Base-by-base conservation (phyloP, 768 basidiomycete species). In the Cyathus striatus region DNA sequence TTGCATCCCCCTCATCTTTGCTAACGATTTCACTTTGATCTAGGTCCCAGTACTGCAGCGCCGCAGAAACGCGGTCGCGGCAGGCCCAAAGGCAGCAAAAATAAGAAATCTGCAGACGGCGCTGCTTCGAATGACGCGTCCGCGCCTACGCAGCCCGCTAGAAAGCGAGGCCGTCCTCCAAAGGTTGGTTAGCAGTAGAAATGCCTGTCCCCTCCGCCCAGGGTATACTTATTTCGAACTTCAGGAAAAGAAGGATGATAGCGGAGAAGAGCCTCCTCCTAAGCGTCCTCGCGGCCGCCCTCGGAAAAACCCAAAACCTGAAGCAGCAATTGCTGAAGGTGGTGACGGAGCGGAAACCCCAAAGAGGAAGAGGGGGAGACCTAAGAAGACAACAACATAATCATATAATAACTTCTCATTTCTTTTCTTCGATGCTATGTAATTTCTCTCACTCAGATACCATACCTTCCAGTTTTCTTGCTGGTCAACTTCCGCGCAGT, bases 1-100 rank as follows among this genome's bases (percentile, higher is more conserved):
- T n/a, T n/a, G n/a, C n/a, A n/a, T n/a, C n/a, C n/a, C n/a, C n/a
- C 38, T 26, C 42, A 45, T 51, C 45, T 52, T 61, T 43, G 59
- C 55, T 38, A 43, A 38, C 27, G 46, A 54, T 43, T 40, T 54
- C 49, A 45, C 45, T 56, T 12, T 37, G 35, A 66, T 70, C 51
- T 67, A 57, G 61, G 67, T 48, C 57, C 71, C 45, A 63, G 69
- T 44, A 59, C 68, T 46, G 53, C 64, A 17, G 59, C 64, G 35
- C 71, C 77, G 35, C 71, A 77, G 48, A 93, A 90, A 70, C 82
- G 91, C 55, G 81, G 87, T 56, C 78, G 92, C 37, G 92, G 92
- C 42, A 81, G 92, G 51, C 92, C 92, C 47, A 90, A 84, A 62
- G 91, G 91, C 54, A 89, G 86, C 64, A 93, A 88, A 69, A 78